These are phyloP conservation scores for Emydomyces testavorans DNA, from an alignment of 2,329 filamentous ascomycete species.

Conservation along the genomic window DNA sequence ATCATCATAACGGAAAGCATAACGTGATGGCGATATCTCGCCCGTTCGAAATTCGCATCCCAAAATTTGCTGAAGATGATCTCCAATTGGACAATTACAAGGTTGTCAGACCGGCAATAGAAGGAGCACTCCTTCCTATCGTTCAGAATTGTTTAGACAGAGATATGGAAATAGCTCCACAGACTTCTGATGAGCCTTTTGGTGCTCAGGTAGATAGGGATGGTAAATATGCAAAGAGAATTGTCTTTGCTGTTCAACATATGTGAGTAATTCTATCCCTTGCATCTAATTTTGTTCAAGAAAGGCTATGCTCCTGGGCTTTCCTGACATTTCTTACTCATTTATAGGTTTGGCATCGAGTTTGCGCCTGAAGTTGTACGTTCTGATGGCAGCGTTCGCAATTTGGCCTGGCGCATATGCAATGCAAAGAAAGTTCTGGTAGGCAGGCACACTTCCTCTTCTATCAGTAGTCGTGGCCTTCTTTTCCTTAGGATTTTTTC, in stretches of 20 bases:
- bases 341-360: slow-evolving; percentile 67
- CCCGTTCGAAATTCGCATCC: slow-evolving; percentile 81
- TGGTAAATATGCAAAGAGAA: slow-evolving; percentile 74
- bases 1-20: slow-evolving; percentile 87
- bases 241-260: slow-evolving; percentile 87
- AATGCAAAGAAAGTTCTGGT: slow-evolving; percentile 93
- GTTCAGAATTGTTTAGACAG: slow-evolving; percentile 87
- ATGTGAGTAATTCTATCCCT: slow-evolving; percentile 50
- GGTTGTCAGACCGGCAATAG: slow-evolving; percentile 57
- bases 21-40: slow-evolving; percentile 88
- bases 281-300: background rate
- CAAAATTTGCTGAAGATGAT: slow-evolving; percentile 65
- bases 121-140: slow-evolving; percentile 65
- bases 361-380: slow-evolving; percentile 86
- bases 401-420: slow-evolving; percentile 86
- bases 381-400: slow-evolving; percentile 80
- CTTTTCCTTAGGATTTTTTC: slow-evolving; percentile 1
- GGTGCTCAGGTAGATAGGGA: slow-evolving; percentile 76
- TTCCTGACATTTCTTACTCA: slow-evolving; percentile 13
- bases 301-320: slow-evolving; percentile 3
- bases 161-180: slow-evolving; percentile 80
- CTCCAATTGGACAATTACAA: slow-evolving; percentile 49
- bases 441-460: slow-evolving; percentile 31
- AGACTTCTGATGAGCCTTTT: slow-evolving; percentile 66
- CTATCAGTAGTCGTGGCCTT: background rate